Conservation (phyloP, 768 basidiomycete genomes). For the Russula dissimulans region DNA sequence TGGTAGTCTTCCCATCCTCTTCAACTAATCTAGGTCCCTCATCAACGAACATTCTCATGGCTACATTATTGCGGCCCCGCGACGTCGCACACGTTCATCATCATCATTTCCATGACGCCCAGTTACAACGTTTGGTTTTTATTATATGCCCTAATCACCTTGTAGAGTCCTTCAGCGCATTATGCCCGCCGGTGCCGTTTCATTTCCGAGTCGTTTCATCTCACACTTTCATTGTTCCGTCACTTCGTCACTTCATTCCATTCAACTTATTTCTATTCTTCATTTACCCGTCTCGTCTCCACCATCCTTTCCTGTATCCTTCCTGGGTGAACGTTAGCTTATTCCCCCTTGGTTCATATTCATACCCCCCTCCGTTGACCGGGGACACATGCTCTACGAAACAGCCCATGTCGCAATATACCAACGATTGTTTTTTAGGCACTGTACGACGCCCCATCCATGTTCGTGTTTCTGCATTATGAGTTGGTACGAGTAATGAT, state of each 20-base stretch:
- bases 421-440: background rate
- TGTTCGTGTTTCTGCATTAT: background rate
- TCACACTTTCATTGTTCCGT: background rate
- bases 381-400: background rate
- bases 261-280: conserved; percentile 16
- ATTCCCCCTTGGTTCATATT: background rate
- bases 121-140: background rate
- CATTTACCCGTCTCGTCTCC: background rate
- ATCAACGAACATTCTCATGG: background rate
- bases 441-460: background rate
- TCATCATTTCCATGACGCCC: background rate
- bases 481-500: background rate
- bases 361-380: background rate
- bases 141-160: conserved; percentile 9
- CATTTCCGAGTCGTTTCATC: background rate
- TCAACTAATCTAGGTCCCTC: background rate
- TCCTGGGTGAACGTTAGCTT: background rate
- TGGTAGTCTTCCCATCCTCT: background rate
- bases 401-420: background rate
- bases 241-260: background rate
- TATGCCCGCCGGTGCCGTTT: background rate
- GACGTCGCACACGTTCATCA: too few relatives aligned
- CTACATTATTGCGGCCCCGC: too few relatives aligned
- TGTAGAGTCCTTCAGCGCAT: background rate
- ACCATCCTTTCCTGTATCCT: background rate